Evolutionary conservation across 192 early-diverging fungal genomes (phyloP), one percentile per base, ranked within the genome.

Genomic region (Chytriomyces confervae): DNA sequence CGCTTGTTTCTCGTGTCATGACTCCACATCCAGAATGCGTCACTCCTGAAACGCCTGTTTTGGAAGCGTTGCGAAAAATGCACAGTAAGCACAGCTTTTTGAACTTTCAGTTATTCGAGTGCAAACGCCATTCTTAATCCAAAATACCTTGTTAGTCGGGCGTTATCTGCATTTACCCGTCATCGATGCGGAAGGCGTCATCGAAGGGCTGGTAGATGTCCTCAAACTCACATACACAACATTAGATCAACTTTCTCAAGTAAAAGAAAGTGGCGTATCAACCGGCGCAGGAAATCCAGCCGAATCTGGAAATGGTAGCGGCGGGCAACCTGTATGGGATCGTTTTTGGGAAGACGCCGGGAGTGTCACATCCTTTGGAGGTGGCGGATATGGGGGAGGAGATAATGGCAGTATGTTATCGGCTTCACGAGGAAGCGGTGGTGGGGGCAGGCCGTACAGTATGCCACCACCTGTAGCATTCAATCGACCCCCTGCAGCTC

Each of bases 11-110:
- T 27, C 50, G 77, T 0, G 77, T 79, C 16, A 79, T 79, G 87
- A 88, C 87, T 10, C 87, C 87, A n/a, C 87, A 88, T 66, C 87
- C 87, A 2, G 87, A 88, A 63, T 84, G 72, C 62, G 83, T 88
- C 20, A 80, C 81, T 2, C 80, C 82, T 23, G 77, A 81, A 13
- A 84, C 83, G 0, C 77, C 84, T 0, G 82, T 86, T 11, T 57
- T 88, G 2, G 87, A 86, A 50, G 87, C 87, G 8, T 70, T 88
- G 7, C 65, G 82, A 44, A 86, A 88, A 67, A 80, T 88, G 79
- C 84, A 88, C 68, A 70, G 77, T 79, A 24, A 53, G 36, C 36
- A 36, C 36, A 4, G 36, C 36, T 36, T 36, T 36, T 36, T 36
- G 4, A 48, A 10, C 36, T 64, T 64, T 75, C 20, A n/a, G 1